Percentiles rank a stretch among this genome's conserved stretches.
phyloP scores from a whole-genome alignment of 108 stramenopile species.

The Asterionellopsis glacialis region DNA sequence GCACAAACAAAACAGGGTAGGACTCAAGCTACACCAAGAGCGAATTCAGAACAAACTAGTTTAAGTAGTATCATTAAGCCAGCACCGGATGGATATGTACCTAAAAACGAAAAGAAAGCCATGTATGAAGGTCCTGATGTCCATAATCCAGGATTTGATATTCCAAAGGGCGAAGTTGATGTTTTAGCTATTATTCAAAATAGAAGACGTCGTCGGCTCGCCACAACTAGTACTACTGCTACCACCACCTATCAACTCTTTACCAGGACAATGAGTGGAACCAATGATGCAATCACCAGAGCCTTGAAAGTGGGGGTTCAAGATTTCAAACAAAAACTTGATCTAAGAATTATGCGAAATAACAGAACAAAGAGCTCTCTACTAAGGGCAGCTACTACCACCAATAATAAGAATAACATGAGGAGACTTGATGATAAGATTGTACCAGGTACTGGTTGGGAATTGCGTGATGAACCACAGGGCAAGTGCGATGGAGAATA shows the following conservation, averaged over 20 bases:
- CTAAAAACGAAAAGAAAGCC: slow-evolving; percentile 26
- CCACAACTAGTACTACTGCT: neutral
- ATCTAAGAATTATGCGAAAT: neutral
- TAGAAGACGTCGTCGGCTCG: neutral
- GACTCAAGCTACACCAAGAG: slow-evolving; percentile 73
- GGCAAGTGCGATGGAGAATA: slow-evolving; percentile 76
- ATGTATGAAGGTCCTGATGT: slow-evolving; percentile 60
- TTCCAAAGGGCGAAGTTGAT: slow-evolving; percentile 55
- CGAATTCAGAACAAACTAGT: slow-evolving; percentile 50
- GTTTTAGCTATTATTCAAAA: slow-evolving; percentile 43
- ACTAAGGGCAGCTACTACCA: no score
- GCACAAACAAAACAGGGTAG: slow-evolving; percentile 14
- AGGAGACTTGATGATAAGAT: slow-evolving; percentile 28
- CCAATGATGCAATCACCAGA: neutral
- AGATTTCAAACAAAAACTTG: no score
- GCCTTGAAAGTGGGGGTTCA: no score
- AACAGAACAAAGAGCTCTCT: neutral
- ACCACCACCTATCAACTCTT: neutral
- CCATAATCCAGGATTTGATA: slow-evolving; percentile 39
- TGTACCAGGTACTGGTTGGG: slow-evolving; percentile 66
- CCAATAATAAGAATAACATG: neutral
- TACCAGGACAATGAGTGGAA: neutral
- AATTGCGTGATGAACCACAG: slow-evolving; percentile 38
- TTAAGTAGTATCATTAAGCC: slow-evolving; percentile 47
- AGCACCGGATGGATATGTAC: slow-evolving; percentile 29